Evolutionary conservation across 2,329 filamentous ascomycete species (phyloP), one percentile per base, ranked within the genome.

Genomic region (Aspergillus awamori): DNA sequence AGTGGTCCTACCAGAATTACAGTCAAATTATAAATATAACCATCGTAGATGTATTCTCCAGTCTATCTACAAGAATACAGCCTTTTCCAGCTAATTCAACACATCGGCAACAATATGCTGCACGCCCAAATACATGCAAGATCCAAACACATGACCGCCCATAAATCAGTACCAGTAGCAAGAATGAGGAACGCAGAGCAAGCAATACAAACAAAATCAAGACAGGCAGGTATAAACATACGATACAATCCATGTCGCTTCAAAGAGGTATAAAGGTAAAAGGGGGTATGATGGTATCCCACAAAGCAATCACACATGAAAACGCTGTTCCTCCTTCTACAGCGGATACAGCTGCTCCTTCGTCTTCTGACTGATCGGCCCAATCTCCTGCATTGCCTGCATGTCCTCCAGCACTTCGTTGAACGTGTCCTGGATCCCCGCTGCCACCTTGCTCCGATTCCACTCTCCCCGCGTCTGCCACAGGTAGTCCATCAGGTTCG

Each of bases 401-500:
- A 89, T 89, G 30, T 83, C 83, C 5, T 66, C 63, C 63, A 89
- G 83, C 3, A 80, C 81, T 30, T 88, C 86, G 68, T 96, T 93
- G 75, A 97, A 97, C 4, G 90, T 86, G 15, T 84, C 81, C 45
- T 81, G 82, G 39, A 96, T 83, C 39, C 82, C 79, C 49, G 79
- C 80, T 13, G 89, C 83, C 13, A 97, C 93, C 68, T 84, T 83
- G 69, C 87, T 89, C 47, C 95, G 87, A 77, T 99, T 95, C 86
- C 91, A 95, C 70, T 96, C 89, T 52, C 87, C 84, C 53, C 93
- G 85, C 62, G 85, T 85, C 63, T 83, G 84, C 95, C 95, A 99
- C 48, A 98, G 85, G 65, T 89, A 87, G 63, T 94, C 90, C 94
- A 98, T 98, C 65, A 98, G 81, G 67, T 89, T 87, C 7, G 93